Base-by-base conservation (phyloP, 495 filamentous ascomycete species). In the Penicillium samsonianum region DNA sequence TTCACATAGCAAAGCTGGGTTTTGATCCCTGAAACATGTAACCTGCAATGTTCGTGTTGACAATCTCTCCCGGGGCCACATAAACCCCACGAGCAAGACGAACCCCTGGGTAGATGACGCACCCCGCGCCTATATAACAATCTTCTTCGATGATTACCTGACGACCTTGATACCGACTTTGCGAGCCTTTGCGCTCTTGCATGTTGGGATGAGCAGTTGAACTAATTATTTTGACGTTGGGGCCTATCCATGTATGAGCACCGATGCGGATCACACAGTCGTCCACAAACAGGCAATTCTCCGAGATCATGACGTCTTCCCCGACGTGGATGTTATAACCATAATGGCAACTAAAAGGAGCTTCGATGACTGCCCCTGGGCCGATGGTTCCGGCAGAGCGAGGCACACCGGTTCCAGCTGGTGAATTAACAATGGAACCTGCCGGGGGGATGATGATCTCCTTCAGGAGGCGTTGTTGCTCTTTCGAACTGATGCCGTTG, bases 241-340 rank as follows among this genome's bases (percentile, higher is more conserved):
- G 89, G 22, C 91, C 90, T 62, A 98, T 88, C 67, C 87, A 90
- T 20, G 90, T 85, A 56, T 78, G 75, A 10, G 87, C 84, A 2
- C 94, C 92, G 61, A 98, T 91, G 17, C 76, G 84, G 57, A 90
- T 84, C 42, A 74, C 68, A 57, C 84, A 84, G 33, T 91, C 87
- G 64, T 98, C 94, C 49, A 92, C 82, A 64, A 98, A 89, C 11
- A 87, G 84, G 67, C 94, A 98, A 61, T 92, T 91, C 45, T 89
- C 82, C 10, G 89, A 90, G 57, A 98, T 92, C 59, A 87, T 82
- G 7, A 94, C 90, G 65, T 94, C 86, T 63, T 92, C 89, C 22
- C 90, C 94, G 59, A 98, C 87, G 37, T 82, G 81, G 61, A 98
- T 89, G 64, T 98, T 97, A 67, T 96, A 96, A 2, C 94, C 94